phyloP scores from a whole-genome alignment of 2,329 filamentous ascomycete genomes.

The Grosmannia serpens region DNA sequence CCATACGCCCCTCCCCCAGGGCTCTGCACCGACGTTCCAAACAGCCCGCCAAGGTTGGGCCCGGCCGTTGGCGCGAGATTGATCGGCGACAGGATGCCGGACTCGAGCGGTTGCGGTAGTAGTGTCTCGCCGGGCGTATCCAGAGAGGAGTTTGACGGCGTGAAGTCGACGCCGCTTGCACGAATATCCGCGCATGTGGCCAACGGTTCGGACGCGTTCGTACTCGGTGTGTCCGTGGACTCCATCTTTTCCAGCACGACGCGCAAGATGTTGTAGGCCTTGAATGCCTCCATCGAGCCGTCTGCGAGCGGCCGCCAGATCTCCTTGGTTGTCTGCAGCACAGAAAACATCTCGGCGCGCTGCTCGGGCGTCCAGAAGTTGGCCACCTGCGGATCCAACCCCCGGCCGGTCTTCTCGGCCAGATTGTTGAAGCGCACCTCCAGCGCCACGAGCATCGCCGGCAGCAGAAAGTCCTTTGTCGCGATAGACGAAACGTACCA shows the following conservation, averaged over 20 bases:
- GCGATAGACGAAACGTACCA: constrained; percentile 73
- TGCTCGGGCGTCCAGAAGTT: constrained; percentile 48
- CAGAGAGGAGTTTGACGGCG: background rate
- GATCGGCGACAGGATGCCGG: constrained; percentile 26
- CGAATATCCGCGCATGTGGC: background rate
- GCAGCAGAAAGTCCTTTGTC: constrained; percentile 75
- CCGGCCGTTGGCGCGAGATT: constrained; percentile 29
- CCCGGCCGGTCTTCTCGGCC: constrained; percentile 28
- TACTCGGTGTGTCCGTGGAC: background rate
- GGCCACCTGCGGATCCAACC: constrained; percentile 30
- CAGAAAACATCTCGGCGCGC: constrained; percentile 62
- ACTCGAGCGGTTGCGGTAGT: constrained; percentile 21
- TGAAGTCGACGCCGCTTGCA: background rate
- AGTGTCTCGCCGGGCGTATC: constrained; percentile 16
- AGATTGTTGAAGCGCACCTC: constrained; percentile 64
- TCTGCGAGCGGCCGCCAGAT: constrained; percentile 76
- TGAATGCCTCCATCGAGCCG: constrained; percentile 78
- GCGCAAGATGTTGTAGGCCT: constrained; percentile 68
- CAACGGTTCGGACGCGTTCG: background rate
- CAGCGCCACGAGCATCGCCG: constrained; percentile 71
- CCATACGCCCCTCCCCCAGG: constrained; percentile 30
- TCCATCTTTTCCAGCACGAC: constrained; percentile 76
- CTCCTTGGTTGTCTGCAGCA: constrained; percentile 57
- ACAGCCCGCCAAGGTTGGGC: constrained; percentile 19
- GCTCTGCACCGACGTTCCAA: constrained; percentile 20